These are phyloP conservation scores for Xylariales sp. DNA, from an alignment of 2,329 filamentous ascomycete species.

Conservation along the genomic window DNA sequence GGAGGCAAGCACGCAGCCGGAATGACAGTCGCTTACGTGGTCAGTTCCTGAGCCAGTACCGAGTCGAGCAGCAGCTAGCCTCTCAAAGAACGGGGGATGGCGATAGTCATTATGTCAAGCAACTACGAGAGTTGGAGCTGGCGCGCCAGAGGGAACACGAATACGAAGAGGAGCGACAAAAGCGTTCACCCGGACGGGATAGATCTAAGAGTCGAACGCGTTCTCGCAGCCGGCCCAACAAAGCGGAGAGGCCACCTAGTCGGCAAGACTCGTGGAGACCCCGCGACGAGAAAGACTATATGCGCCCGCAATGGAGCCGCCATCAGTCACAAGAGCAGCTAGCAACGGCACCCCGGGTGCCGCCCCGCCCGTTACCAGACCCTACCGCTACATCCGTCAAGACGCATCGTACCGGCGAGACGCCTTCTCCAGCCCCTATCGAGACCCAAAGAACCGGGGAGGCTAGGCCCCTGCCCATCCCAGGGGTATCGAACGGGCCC, in stretches of 20 bases:
- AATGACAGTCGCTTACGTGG: slow-evolving; percentile 79
- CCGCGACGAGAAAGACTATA: slow-evolving; percentile 71
- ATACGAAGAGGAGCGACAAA: slow-evolving; percentile 68
- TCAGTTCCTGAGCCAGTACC: slow-evolving; percentile 89
- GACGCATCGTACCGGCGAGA: slow-evolving; percentile 46
- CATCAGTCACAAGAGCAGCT: slow-evolving; percentile 52
- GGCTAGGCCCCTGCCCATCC: slow-evolving; percentile 66
- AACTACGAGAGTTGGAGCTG: slow-evolving; percentile 77
- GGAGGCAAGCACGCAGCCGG: slow-evolving; percentile 67
- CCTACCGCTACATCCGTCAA: slow-evolving; percentile 51
- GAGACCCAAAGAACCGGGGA: slow-evolving; percentile 55
- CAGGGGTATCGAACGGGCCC: slow-evolving; percentile 48
- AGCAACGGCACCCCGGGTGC: slow-evolving; percentile 44
- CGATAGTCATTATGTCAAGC: slow-evolving; percentile 69
- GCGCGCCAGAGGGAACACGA: slow-evolving; percentile 72
- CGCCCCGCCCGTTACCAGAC: slow-evolving; percentile 56
- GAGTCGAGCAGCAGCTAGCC: slow-evolving; percentile 70
- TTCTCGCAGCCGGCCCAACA: slow-evolving; percentile 56
- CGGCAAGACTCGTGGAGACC: slow-evolving; percentile 71
- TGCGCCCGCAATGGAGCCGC: slow-evolving; percentile 65
- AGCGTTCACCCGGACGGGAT: slow-evolving; percentile 54
- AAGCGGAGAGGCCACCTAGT: slow-evolving; percentile 57
- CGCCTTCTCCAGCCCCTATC: slow-evolving; percentile 39
- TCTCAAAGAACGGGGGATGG: slow-evolving; percentile 54
- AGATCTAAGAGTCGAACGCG: slow-evolving; percentile 53